Evolutionary conservation across 768 basidiomycete species (phyloP), one percentile per base, ranked within the genome.

Genomic region (Clitopilus passeckerianus): DNA sequence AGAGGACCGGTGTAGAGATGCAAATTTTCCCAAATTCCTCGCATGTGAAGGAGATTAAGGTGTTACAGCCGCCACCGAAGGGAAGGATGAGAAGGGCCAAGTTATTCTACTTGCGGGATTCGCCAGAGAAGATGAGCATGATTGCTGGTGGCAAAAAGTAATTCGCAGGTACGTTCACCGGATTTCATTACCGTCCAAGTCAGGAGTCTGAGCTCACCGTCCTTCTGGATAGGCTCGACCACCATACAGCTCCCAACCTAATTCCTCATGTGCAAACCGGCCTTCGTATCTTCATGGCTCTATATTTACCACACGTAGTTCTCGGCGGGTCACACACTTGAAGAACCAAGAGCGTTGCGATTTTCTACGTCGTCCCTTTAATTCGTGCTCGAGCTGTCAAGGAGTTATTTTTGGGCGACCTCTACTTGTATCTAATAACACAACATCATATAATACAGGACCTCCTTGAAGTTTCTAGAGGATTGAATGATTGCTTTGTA

Each of bases 1-100:
- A 93, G 66, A 82, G 93, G 63, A 93, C 90, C 12, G 95, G 95
- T 12, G 89, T 97, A 37, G 96, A 98, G 79, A 89, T 93, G 89
- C 89, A 89, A 68, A 91, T 93, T 75, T 94, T 89, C 71, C 85
- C 87, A 63, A 86, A 84, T 67, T 91, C 90, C 56, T 95, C 96
- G 27, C 84, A 92, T 68, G 67, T 98, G 73, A 93, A 91, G 79
- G 86, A 90, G 58, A 89, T 98, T 73, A 86, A 87, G 73, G 76
- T 98, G 60, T 75, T 95, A 60, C 82, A 84, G 73, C 77, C 74
- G 64, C 86, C 89, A 58, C 81, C 81, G 5, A 81, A 79, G 60
- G 81, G 81, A 61, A 75, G 86, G 64, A 85, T 89, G 80, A 77
- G 84, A 65, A 81, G 88, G 70, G 90, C 92, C 56, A 94, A 93